A percentile compares a stretch with the other conserved stretches of the same genome.
These are phyloP conservation scores for Haplographium delicatum DNA, from an alignment of 495 filamentous ascomycete genomes.

Conservation along the genomic window DNA sequence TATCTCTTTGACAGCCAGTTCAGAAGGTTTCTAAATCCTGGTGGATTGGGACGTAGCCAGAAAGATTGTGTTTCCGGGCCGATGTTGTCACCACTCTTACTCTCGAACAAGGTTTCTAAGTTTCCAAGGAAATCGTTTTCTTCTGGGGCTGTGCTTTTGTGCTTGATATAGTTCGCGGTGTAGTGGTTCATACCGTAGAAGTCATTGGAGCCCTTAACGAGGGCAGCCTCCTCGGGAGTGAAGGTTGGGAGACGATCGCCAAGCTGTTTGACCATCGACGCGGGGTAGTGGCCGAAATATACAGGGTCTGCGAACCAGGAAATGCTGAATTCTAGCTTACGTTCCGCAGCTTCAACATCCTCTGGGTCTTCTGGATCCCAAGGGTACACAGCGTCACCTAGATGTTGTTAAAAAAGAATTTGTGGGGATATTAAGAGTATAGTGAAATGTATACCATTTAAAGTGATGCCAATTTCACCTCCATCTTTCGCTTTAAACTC, in stretches of 20 bases:
- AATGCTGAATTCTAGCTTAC: conserved; percentile 62
- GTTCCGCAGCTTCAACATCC: conserved; percentile 55
- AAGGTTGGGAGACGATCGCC: conserved; percentile 63
- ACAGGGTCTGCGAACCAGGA: conserved; percentile 71
- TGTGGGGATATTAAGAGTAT: too few relatives aligned
- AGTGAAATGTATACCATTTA: conserved; percentile 41
- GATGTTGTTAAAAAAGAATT: too few relatives aligned
- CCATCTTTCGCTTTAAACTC: conserved; percentile 58
- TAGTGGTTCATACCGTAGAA: conserved; percentile 88
- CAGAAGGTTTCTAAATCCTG: conserved; percentile 70
- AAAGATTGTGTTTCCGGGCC: conserved; percentile 70
- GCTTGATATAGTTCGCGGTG: conserved; percentile 75
- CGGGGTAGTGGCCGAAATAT: conserved; percentile 71
- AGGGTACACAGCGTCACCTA: conserved; percentile 51
- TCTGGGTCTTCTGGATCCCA: conserved; percentile 50
- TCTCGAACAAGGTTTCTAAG: conserved; percentile 59
- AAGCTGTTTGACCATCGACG: conserved; percentile 69
- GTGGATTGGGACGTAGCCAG: conserved; percentile 66
- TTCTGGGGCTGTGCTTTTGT: conserved; percentile 52
- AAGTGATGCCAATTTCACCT: conserved; percentile 57
- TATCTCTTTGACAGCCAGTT: conserved; percentile 77
- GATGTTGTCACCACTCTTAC: conserved; percentile 63
- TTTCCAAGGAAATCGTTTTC: conserved; percentile 65
- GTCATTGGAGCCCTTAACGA: conserved; percentile 71
- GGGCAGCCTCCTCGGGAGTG: conserved; percentile 56